phyloP scores from a whole-genome alignment of 306 rosid genomes.

The Boehmeria nivea region DNA sequence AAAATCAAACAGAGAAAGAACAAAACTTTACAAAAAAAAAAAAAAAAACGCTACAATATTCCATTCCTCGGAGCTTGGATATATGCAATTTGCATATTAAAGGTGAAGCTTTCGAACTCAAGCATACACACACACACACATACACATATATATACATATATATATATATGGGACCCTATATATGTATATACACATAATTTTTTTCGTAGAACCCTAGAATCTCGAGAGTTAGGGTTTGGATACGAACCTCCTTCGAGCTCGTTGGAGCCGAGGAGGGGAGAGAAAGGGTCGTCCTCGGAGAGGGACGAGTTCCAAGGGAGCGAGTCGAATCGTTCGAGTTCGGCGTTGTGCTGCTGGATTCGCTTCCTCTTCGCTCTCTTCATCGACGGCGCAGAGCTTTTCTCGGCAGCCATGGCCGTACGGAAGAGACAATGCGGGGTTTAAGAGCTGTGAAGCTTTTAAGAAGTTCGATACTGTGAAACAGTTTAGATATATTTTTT shows the following conservation, averaged over 20 bases:
- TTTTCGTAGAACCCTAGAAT: not conserved
- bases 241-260: constrained; percentile 84
- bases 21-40: too few species aligned
- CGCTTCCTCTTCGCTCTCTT: constrained; percentile 41
- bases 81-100: too few species aligned
- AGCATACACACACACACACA: not conserved
- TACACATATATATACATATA: too few species aligned
- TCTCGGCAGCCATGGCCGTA: constrained; percentile 4
- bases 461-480: too few species aligned
- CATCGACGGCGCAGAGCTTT: constrained; percentile 1
- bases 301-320: constrained; percentile 65
- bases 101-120: too few species aligned
- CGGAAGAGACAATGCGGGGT: constrained; percentile 5
- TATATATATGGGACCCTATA: too few species aligned
- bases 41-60: too few species aligned
- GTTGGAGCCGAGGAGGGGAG: constrained; percentile 50
- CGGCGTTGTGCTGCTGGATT: constrained; percentile 27
- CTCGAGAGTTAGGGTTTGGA: not conserved
- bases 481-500: too few species aligned
- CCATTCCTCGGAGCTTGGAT: too few species aligned
- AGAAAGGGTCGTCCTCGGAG: constrained; percentile 41
- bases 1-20: too few species aligned
- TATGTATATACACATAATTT: not conserved
- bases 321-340: constrained; percentile 50
- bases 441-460: too few species aligned